Evolutionary conservation across 768 basidiomycete genomes (phyloP).

Genomic region (Chalciporus chontae): DNA sequence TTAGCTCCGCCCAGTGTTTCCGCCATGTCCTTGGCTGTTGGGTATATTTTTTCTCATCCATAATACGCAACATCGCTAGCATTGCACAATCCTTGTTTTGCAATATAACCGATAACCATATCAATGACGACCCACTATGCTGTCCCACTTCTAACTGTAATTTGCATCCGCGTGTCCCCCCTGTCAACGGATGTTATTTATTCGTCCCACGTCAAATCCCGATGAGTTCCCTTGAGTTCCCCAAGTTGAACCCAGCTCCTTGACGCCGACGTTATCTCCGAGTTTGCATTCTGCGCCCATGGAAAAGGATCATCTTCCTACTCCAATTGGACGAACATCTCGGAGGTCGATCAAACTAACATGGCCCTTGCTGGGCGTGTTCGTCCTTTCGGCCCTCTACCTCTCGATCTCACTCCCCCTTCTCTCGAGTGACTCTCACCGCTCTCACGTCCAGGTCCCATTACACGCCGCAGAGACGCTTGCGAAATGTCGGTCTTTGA

Average conservation of each 20-base stretch:
- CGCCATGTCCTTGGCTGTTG: not conserved
- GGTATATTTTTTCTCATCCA: conserved; percentile 5
- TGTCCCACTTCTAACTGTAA: not conserved
- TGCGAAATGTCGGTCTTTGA: conserved; percentile 45
- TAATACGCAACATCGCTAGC: conserved; percentile 12
- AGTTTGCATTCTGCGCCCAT: conserved; percentile 1
- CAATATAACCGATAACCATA: not conserved
- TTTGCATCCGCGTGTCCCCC: too few relatives aligned
- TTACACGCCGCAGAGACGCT: conserved; percentile 31
- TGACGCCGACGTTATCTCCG: not conserved
- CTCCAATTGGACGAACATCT: not conserved
- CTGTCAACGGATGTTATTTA: too few relatives aligned
- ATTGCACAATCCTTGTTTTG: conserved; percentile 1
- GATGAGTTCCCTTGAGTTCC: too few relatives aligned
- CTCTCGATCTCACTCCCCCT: conserved; percentile 7
- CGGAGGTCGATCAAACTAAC: conserved; percentile 8
- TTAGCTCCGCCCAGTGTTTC: not conserved
- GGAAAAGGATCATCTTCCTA: conserved; percentile 5
- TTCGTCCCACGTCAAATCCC: too few relatives aligned
- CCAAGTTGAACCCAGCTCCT: too few relatives aligned
- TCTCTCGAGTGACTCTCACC: not conserved
- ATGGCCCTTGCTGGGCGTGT: conserved; percentile 13
- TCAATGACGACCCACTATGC: not conserved
- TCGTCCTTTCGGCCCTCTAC: conserved; percentile 18
- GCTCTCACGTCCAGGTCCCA: conserved; percentile 11